Evolutionary conservation across 2,329 filamentous ascomycete genomes (phyloP), one percentile per base, ranked within the genome.

Genomic region (Beauveria sp.): DNA sequence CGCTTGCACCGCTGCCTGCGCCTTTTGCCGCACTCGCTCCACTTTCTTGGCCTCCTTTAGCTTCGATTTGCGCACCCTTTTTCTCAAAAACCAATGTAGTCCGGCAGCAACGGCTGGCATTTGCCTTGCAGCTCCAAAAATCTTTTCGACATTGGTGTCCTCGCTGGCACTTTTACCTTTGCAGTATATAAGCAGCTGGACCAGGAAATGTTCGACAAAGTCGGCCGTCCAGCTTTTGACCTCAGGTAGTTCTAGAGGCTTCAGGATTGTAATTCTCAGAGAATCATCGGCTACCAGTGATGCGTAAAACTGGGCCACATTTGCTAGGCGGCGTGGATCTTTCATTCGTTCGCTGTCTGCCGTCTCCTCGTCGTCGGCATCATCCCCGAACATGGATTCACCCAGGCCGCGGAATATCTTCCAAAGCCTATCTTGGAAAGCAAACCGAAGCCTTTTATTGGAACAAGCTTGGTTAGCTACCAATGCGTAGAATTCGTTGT

Each of bases 401-500:
- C 92, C 93, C 74, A 97, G 84, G 42, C 86, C 82, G 68, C 89
- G 87, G 74, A 97, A 96, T 10, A 93, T 79, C 67, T 89, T 91
- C 87, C 93, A 96, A 1, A 98, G 78, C 8, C 88, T 85, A 68
- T 93, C 92, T 70, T 95, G 90, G 70, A 98, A 96, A 1, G 90
- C 87, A 76, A 93, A 93, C 64, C 86, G 85, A 66, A 96, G 81
- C 67, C 86, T 86, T 66, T 86, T 86, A 63, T 93, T 90, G 3
- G 79, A 79, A 69, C 92, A 96, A 9, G 97, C 81, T 65, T 87
- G 87, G 53, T 84, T 85, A 10, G 91, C 92, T 43, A 99, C 87
- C 1, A 96, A 79, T 0, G 90, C 90, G 71, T 99, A 99, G 76
- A 96, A 99, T 0, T 90, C 90, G 69, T 99, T 99, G 74, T 97